phyloP scores from a whole-genome alignment of 2,329 filamentous ascomycete genomes.

The Phialophora macrospora region DNA sequence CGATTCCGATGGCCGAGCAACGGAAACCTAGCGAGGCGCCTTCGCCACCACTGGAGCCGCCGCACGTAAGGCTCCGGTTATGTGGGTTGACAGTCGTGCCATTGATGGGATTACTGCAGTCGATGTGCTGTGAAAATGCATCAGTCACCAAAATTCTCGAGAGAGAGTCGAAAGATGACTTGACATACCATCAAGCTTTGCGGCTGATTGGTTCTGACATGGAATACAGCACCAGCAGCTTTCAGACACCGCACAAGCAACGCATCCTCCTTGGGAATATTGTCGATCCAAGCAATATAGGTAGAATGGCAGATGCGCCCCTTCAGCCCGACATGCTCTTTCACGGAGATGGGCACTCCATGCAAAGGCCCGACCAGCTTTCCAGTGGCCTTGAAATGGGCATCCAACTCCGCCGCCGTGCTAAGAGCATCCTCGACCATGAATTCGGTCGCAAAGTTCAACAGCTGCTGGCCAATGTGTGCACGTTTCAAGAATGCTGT shows the following conservation, averaged over 20 bases:
- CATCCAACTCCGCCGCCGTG: conserved; percentile 37
- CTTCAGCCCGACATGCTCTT: conserved; percentile 42
- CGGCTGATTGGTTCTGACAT: conserved; percentile 61
- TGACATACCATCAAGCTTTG: conserved; percentile 54
- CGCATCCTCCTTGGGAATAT: conserved; percentile 39
- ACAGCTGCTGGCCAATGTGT: conserved; percentile 40
- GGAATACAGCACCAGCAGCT: conserved; percentile 48
- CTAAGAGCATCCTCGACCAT: conserved; percentile 45
- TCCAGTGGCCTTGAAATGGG: no score
- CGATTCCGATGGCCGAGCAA: conserved; percentile 60
- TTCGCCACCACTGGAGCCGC: conserved; percentile 63
- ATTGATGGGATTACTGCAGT: conserved; percentile 47
- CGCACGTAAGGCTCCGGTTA: conserved; percentile 57
- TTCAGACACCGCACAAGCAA: conserved; percentile 46
- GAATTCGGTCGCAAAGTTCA: conserved; percentile 46
- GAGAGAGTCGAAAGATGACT: conserved; percentile 11
- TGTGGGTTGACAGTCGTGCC: conserved; percentile 58
- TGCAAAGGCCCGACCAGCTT: conserved; percentile 39
- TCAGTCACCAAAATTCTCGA: not conserved
- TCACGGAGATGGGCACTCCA: conserved; percentile 42
- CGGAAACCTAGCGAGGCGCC: conserved; percentile 59
- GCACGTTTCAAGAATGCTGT: conserved; percentile 59
- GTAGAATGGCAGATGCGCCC: conserved; percentile 38
- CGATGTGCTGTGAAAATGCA: conserved; percentile 37
- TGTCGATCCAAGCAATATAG: conserved; percentile 46